These are phyloP conservation scores for Carnegiea gigantea DNA, from an alignment of 179 eudicot genomes.

Conservation along the genomic window DNA sequence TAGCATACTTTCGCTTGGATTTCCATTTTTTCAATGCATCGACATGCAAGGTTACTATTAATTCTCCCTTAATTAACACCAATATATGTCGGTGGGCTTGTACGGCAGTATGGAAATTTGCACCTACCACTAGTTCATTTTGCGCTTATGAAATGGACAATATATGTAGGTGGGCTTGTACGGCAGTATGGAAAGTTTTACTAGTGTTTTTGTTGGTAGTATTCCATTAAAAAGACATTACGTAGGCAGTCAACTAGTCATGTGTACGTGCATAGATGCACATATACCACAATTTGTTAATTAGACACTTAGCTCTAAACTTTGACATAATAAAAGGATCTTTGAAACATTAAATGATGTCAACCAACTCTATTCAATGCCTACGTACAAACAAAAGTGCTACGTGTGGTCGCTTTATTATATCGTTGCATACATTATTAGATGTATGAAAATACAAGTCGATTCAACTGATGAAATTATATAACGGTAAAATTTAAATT, in stretches of 20 bases:
- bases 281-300: background rate
- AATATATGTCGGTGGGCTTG: too few relatives aligned
- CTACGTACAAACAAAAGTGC: slow-evolving; percentile 4
- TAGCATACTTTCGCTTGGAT: too few relatives aligned
- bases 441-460: background rate
- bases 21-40: too few relatives aligned
- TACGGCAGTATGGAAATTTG: too few relatives aligned
- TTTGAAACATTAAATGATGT: background rate
- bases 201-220: too few relatives aligned
- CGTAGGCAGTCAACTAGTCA: background rate
- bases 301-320: background rate
- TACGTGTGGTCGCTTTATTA: background rate
- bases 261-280: background rate
- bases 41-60: too few relatives aligned
- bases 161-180: too few relatives aligned
- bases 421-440: too few relatives aligned
- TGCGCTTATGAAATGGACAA: slow-evolving; percentile 1
- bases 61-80: too few relatives aligned
- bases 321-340: background rate
- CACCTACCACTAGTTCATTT: background rate
- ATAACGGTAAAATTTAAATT: too few relatives aligned
- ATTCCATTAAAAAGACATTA: background rate
- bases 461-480: too few relatives aligned
- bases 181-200: too few relatives aligned
- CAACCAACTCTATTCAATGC: slow-evolving; percentile 5